A percentile compares a stretch with the other conserved stretches of the same genome.
phyloP scores from a whole-genome alignment of 2,329 filamentous ascomycete genomes.

The Monilinia fructicola region DNA sequence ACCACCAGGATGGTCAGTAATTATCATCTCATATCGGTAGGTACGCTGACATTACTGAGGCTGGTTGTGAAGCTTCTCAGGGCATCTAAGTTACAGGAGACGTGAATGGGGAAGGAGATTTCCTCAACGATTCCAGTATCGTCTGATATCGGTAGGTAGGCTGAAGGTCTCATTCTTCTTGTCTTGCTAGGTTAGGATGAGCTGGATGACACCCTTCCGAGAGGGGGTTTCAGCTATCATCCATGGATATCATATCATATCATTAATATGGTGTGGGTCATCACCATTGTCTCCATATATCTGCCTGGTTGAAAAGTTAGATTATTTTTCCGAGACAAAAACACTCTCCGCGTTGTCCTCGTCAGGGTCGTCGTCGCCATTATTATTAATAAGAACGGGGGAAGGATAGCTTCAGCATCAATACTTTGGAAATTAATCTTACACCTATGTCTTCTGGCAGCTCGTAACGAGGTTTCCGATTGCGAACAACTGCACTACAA shows the following conservation, averaged over 20 bases:
- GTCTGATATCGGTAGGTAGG: neutral
- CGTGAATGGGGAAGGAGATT: conserved; percentile 1
- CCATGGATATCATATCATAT: neutral
- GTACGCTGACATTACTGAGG: neutral
- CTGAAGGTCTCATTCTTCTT: conserved; percentile 6
- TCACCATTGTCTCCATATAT: neutral
- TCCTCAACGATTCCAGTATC: conserved; percentile 9
- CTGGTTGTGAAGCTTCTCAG: conserved; percentile 5
- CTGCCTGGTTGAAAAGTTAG: conserved; percentile 7
- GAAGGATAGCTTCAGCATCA: neutral
- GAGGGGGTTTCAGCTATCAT: conserved; percentile 5
- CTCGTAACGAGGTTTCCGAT: conserved; percentile 7
- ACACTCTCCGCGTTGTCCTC: neutral
- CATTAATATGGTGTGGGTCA: neutral
- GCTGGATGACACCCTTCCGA: conserved; percentile 7
- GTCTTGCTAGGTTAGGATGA: conserved; percentile 13
- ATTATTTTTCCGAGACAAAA: neutral
- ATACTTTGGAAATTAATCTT: neutral
- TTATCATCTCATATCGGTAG: conserved; percentile 5
- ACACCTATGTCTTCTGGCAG: neutral
- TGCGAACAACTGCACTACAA: neutral
- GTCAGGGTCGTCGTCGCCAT: neutral
- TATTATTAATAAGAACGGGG: neutral
- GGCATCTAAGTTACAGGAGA: neutral
- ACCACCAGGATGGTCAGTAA: neutral